Base-by-base conservation (phyloP, 345 rosid genomes). In the Rhodamnia rubescens region DNA sequence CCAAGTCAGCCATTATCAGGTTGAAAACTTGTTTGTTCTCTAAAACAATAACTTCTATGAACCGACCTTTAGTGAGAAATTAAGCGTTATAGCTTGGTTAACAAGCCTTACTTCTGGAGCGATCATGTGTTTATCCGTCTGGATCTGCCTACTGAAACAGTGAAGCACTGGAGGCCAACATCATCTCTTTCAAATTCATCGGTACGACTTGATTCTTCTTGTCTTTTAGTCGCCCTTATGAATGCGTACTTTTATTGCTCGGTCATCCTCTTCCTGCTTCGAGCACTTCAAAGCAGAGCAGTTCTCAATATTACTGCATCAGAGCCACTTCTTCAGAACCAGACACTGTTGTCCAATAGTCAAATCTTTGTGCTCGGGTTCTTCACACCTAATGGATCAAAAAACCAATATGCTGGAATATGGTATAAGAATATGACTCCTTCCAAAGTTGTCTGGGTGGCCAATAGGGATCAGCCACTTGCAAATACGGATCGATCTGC, bases 371-470 rank as follows among this genome's bases (percentile, higher is more conserved):
- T 57, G 87, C 84, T 85, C 13, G 87, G 87, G n/a, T 85, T 85
- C 84, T 85, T 85, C 80, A 81, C 54, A 18, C 87, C 87, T 5
- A 81, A 85, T 22, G 78, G 87, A 6, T 80, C 87, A 29, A 29
- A n/a, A 47, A 81, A 81, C 16, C 87, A 80, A 57, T 81, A 85
- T 36, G 56, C 81, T 3, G 87, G 87, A 20, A 56, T 81, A 32
- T 81, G 87, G 87, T 81, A 26, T 75, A 85, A 50, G 57, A 81
- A 81, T 57, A 42, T 13, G 26, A 7, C 78, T 4, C 53, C 78
- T 21, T 24, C 78, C 57, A 88, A 87, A 16, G 84, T 87, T 75
- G 91, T 91, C 4, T 91, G 93, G 92, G 91, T 91, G 9, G 93
- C 93, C 22, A 90, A 91, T 85, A 88, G 92, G 83, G 89, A 90